Base-by-base conservation (phyloP, 2,329 filamentous ascomycete genomes). In the Penicillium sp. region DNA sequence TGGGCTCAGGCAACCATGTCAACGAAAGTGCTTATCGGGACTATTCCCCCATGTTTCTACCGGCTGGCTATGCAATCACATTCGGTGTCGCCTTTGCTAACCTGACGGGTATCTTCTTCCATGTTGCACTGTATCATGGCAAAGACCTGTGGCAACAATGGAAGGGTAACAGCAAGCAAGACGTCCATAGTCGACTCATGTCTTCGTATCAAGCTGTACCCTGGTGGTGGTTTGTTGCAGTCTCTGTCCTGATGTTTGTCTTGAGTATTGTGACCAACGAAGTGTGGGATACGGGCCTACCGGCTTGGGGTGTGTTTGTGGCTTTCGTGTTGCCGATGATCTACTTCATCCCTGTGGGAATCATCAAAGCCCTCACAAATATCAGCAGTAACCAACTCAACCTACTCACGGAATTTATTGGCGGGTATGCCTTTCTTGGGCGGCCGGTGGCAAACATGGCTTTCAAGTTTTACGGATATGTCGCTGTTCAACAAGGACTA, bases 381-480 rank as follows among this genome's bases (percentile, higher is more conserved):
- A 76, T 80, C 46, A 69, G 75, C 51, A 76, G 75, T 30, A 81
- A 81, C 49, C 70, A 74, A 49, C 61, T 80, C 10, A 79, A 79
- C 52, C 66, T 80, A 7, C 65, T 80, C 26, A 74, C 76, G 9
- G 77, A 79, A 58, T 78, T 80, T 46, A 76, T 80, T 46, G 77
- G 75, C 1, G 78, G 78, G 1, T 79, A 78, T 64, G 69, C 77
- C 39, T 78, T 79, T 52, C 68, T 76, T 18, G 78, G 78, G 4
- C 69, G 67, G 30, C 77, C 77, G 0, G 64, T 81, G 10, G 78
- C 77, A 32, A 80, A 79, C 56, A 79, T 80, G 79, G 81, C 88
- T 70, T 89, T 89, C 74, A 89, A 89, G 68, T 88, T 86, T 64
- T 89, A 87, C 63, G 84, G 85, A 54, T 88, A 87, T 68, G 81